Evolutionary conservation across 208 protist species (phyloP), one percentile per base, ranked within the genome.

Genomic region (Acanthamoeba quina): DNA sequence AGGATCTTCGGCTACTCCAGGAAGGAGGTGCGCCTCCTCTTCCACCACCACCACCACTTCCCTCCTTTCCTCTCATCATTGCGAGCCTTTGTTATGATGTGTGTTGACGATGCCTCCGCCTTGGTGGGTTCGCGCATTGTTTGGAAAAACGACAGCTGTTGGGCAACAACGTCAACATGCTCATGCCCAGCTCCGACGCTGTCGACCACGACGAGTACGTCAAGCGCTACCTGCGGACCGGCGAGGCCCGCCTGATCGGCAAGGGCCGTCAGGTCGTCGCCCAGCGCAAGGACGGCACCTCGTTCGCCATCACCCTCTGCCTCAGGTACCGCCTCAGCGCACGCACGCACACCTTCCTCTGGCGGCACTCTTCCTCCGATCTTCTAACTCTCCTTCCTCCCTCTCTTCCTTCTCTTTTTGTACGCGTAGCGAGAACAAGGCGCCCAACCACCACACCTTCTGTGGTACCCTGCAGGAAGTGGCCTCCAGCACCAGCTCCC

Each of bases 251-350:
- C 80, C 52, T 89, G 29, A 66, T 89, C 52, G 80, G 80, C 80
- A 89, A 89, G 54, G 80, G 47, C 52, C 44, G 80, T 13, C 80
- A 89, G 31, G 80, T 89, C 17, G 80, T 89, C 19, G 80, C 52
- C 52, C 80, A 89, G 80, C 47, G 80, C 10, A 89, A 89, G 56
- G 80, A 89, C 80, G 80, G 80, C 80, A 66, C 80, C 54, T 34
- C 47, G 21, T 58, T 89, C 52, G 80, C 80, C 49, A 89, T 89
- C 54, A 89, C 56, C 29, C 80, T 89, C 26, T 89, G 52, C 56
- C 52, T 89, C 80, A 89, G 78, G 60, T 66, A 29, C 3, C 24
- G 1, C 21, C 11, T 7, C 52, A 2, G 5, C 17, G 3, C 10
- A 21, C 17, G 52, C 41, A 60, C 54, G 54, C 54, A 24, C 54